phyloP scores from a whole-genome alignment of 176 grass and related monocot genomes.

The Panicum miliaceum region DNA sequence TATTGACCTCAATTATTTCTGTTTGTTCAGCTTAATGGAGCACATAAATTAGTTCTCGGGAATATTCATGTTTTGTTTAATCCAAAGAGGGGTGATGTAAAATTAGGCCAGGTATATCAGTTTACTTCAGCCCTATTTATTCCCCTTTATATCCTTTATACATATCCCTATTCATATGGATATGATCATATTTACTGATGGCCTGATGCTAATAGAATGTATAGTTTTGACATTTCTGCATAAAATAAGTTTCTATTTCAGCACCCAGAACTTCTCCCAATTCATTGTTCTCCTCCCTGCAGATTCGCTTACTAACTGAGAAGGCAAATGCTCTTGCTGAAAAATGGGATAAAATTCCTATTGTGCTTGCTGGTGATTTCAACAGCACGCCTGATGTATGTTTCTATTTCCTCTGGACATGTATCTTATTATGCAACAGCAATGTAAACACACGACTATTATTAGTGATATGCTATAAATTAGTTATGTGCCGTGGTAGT shows the following conservation, averaged over 20 bases:
- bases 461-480: constrained; percentile 21
- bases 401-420: constrained; percentile 41
- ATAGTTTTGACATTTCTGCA: constrained; percentile 30
- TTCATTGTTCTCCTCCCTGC: constrained; percentile 29
- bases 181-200: constrained; percentile 27
- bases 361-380: constrained; percentile 97
- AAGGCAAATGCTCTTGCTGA: constrained; percentile 70
- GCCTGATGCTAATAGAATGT: not conserved
- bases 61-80: constrained; percentile 96
- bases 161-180: not conserved
- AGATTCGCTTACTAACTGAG: constrained; percentile 76
- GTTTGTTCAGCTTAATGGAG: constrained; percentile 49
- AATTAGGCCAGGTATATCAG: constrained; percentile 84
- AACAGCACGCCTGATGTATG: constrained; percentile 87
- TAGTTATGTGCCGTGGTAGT: not conserved
- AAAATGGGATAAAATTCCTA: constrained; percentile 85
- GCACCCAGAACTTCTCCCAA: constrained; percentile 1
- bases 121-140: constrained; percentile 21
- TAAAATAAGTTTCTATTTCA: constrained; percentile 23
- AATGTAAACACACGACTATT: constrained; percentile 2
- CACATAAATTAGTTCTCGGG: constrained; percentile 66
- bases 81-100: constrained; percentile 90
- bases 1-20: not conserved
- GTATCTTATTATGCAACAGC: constrained; percentile 18
- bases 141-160: constrained; percentile 17